These are phyloP conservation scores for Arxiozyma bovina DNA, from an alignment of 1,139 yeast species.

Conservation along the genomic window DNA sequence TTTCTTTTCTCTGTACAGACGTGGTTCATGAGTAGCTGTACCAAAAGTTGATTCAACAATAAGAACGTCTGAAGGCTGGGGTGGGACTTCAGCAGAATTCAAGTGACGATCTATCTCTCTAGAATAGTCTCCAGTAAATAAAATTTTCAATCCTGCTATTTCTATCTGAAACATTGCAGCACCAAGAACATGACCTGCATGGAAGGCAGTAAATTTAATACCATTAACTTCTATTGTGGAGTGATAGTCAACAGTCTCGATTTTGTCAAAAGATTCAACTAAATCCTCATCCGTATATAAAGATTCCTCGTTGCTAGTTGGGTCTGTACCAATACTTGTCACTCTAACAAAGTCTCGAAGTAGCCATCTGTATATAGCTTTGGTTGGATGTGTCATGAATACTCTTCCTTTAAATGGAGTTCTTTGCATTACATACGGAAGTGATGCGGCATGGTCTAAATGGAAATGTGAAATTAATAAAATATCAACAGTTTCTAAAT, in stretches of 20 bases:
- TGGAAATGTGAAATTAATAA: constrained; percentile 89
- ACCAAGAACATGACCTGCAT: constrained; percentile 97
- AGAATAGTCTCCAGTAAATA: constrained; percentile 95
- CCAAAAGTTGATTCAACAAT: constrained; percentile 97
- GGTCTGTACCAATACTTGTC: constrained; percentile 56
- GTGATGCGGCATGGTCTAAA: constrained; percentile 93
- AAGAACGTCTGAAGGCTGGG: constrained; percentile 75
- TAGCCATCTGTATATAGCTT: constrained; percentile 94
- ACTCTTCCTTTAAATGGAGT: constrained; percentile 91
- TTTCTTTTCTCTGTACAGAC: constrained; percentile 73
- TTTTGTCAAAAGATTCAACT: constrained; percentile 74
- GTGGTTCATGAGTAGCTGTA: constrained; percentile 92
- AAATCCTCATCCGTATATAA: constrained; percentile 88
- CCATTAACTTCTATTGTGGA: constrained; percentile 86
- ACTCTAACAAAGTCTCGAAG: constrained; percentile 90
- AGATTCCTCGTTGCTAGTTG: constrained; percentile 35
- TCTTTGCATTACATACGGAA: constrained; percentile 97
- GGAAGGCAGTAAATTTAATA: constrained; percentile 90
- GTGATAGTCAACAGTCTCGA: constrained; percentile 92
- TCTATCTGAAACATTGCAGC: constrained; percentile 97
- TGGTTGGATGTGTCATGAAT: constrained; percentile 98
- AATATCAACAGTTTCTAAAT: constrained; percentile 76
- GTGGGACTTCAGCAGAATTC: constrained; percentile 92
- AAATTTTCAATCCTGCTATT: constrained; percentile 79
- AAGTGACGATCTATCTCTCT: constrained; percentile 93